Evolutionary conservation across 2,329 filamentous ascomycete genomes (phyloP).

Genomic region (Hypoxylon sp.): DNA sequence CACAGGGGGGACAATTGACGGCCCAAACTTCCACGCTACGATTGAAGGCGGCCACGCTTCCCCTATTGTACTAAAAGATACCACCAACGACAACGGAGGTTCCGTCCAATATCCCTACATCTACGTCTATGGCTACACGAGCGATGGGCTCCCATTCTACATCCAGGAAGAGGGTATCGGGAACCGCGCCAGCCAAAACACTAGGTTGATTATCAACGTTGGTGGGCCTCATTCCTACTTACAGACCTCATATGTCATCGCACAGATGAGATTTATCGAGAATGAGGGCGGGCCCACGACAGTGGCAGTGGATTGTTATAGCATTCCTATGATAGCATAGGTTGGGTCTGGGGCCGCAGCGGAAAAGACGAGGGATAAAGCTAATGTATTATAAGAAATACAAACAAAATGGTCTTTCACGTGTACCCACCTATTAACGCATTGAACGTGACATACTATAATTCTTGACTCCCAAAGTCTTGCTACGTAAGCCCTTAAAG

Average conservation of each 20-base stretch:
- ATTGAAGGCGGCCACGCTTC: constrained; percentile 12
- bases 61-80: constrained; percentile 11
- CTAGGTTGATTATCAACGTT: constrained; percentile 15
- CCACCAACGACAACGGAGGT: constrained; percentile 2
- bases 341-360: too few species aligned
- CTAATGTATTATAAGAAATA: neutral
- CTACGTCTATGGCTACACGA: constrained; percentile 17
- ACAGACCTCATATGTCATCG: constrained; percentile 13
- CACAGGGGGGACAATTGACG: constrained; percentile 8
- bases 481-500: too few species aligned
- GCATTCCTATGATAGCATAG: constrained; percentile 10
- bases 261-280: constrained; percentile 15
- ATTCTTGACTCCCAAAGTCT: neutral
- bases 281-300: constrained; percentile 7
- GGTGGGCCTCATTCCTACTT: constrained; percentile 9
- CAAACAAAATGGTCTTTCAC: neutral
- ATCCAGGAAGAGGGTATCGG: constrained; percentile 19
- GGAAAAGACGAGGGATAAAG: neutral
- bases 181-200: constrained; percentile 7
- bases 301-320: constrained; percentile 17
- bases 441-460: neutral
- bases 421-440: too few species aligned
- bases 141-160: constrained; percentile 15
- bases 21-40: constrained; percentile 18
- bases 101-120: constrained; percentile 13